Conservation (phyloP, 2,329 filamentous ascomycete genomes). For the Ceratocystis lukuohia region DNA sequence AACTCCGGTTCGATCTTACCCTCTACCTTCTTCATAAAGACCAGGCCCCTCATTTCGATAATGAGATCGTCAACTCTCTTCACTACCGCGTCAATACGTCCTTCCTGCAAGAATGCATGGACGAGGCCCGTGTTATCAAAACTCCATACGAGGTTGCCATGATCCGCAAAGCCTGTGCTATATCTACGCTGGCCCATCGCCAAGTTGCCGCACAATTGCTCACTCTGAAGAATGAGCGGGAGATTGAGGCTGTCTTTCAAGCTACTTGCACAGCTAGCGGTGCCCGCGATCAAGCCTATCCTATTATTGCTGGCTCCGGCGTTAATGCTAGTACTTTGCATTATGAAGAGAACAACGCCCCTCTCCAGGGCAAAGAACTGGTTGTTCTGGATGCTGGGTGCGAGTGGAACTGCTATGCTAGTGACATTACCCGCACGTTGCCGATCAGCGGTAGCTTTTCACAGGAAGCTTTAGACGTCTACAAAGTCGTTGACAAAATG, state of each 20-base stretch:
- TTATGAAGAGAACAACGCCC: conserved; percentile 67
- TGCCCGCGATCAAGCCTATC: conserved; percentile 69
- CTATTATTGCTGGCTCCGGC: conserved; percentile 76
- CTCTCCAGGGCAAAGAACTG: conserved; percentile 55
- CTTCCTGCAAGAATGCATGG: conserved; percentile 56
- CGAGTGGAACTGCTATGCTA: conserved; percentile 75
- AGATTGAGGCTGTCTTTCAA: conserved; percentile 69
- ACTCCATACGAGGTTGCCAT: conserved; percentile 72
- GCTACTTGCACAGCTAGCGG: conserved; percentile 58
- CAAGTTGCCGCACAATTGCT: conserved; percentile 53
- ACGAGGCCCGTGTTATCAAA: conserved; percentile 70
- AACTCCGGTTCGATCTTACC: conserved; percentile 26
- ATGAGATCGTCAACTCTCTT: conserved; percentile 26
- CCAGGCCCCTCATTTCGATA: conserved; percentile 30
- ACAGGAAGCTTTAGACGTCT: conserved; percentile 56
- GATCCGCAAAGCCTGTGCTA: conserved; percentile 65
- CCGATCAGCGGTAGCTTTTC: conserved; percentile 60
- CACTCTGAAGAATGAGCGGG: conserved; percentile 58
- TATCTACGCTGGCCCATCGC: conserved; percentile 66
- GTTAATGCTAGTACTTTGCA: conserved; percentile 75
- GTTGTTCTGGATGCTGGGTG: conserved; percentile 78
- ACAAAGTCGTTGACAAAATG: conserved; percentile 68
- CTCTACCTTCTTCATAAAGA: conserved; percentile 36
- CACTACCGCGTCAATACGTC: conserved; percentile 34
- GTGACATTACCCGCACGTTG: conserved; percentile 80